A percentile compares a stretch with the other conserved stretches of the same genome.
These are phyloP conservation scores for Pisolithus albus DNA, from an alignment of 768 basidiomycete genomes.

Conservation along the genomic window DNA sequence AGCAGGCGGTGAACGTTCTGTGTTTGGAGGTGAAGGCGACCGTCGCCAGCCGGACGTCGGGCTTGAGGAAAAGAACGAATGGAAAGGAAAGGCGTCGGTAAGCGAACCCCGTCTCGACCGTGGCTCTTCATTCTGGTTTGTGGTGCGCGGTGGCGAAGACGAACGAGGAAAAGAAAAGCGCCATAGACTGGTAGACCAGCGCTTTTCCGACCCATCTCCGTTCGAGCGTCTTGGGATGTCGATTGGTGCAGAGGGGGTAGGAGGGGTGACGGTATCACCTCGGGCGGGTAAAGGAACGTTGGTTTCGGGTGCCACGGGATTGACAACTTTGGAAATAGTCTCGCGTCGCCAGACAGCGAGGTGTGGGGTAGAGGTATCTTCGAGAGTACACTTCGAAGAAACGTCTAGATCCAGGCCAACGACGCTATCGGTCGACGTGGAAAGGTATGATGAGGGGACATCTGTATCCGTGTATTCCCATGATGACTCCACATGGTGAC, in stretches of 20 bases:
- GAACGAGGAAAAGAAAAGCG: constrained; percentile 30
- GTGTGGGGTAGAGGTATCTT: constrained; percentile 25
- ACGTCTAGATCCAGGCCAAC: constrained; percentile 26
- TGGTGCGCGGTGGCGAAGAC: constrained; percentile 22
- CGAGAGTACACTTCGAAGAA: constrained; percentile 25
- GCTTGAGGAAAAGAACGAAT: constrained; percentile 27
- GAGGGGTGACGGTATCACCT: constrained; percentile 3
- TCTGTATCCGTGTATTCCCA: constrained; percentile 45
- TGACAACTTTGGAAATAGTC: constrained; percentile 19
- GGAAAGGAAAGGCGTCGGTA: constrained; percentile 43
- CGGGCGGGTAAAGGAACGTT: neutral
- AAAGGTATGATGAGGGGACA: constrained; percentile 43
- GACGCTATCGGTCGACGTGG: constrained; percentile 31
- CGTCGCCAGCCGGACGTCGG: constrained; percentile 29
- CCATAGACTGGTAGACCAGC: constrained; percentile 30
- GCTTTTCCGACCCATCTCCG: constrained; percentile 20
- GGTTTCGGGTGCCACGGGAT: constrained; percentile 14
- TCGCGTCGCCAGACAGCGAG: constrained; percentile 30
- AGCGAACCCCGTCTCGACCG: constrained; percentile 25
- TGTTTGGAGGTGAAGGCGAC: constrained; percentile 36
- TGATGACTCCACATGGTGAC: constrained; percentile 45
- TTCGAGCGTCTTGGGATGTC: constrained; percentile 23
- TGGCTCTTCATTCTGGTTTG: constrained; percentile 19
- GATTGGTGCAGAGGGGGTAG: constrained; percentile 19
- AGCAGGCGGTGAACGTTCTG: constrained; percentile 22